Base-by-base conservation (phyloP, 805 yeast species). In the Myxozyma nipponensis region DNA sequence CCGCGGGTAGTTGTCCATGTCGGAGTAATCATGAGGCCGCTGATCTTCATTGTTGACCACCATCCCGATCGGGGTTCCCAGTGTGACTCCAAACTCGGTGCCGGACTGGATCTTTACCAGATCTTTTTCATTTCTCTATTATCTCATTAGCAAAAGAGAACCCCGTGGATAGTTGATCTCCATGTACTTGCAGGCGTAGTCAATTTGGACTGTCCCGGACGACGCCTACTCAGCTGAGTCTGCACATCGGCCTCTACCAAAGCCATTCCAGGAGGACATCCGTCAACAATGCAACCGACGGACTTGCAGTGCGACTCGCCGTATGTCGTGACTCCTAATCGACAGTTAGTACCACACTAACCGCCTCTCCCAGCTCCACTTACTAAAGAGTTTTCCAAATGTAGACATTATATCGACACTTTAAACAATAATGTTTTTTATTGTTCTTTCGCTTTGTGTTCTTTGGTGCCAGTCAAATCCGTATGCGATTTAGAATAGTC, bases 281-380 rank as follows among this genome's bases (percentile, higher is more conserved):
- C 98, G 62, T 93, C 98, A 36, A 93, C 96, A 55, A 93, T 93
- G 72, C 98, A 93, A 28, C 98, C 98, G 38, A 93, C 98, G 7
- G 96, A 86, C 63, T 82, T 85, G 74, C 98, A 93, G 73, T 93
- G 98, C 6, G 96, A 88, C 69, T 93, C 98, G 59, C 98, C 98
- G 75, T 89, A 91, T 26, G 98, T 91, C 57, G 98, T 91, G 59
- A 91, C 98, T 54, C 72, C 74, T 70, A 72, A 67, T n/a, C n/a
- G n/a, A n/a, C n/a, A 39, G 3, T n/a, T 22, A 32, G 17, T 10
- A 6, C 30, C 34, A 4, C 21, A 22, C 25, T 19, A 1, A 22
- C 3, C 9, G 15, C 7, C 43, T 21, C 7, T 17, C 6, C 28
- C n/a, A 49, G 45, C 10, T 39, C 38, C 1, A 59, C 62, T 5